Evolutionary conservation across 179 eudicot genomes (phyloP), one percentile per base, ranked within the genome.

Genomic region (Spinacia oleracea): DNA sequence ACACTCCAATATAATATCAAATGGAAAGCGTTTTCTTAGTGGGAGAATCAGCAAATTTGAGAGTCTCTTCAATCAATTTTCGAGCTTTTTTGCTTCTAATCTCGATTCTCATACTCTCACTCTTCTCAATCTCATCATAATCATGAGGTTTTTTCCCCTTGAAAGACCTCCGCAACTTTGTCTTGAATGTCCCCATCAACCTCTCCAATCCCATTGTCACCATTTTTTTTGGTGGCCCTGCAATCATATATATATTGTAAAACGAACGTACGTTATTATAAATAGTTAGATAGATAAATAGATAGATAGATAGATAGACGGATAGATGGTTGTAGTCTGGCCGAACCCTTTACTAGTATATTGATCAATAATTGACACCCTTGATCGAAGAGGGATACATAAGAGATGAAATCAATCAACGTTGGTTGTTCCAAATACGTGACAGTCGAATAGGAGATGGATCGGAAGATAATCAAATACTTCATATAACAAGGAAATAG

Each of bases 81-180:
- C 85, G 89, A 25, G 97, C 97, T 77, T 89, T 95, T 76, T 84
- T 87, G 85, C 97, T 95, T 71, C 87, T 79, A 34, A 95, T 84
- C 82, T 95, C 97, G 1, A 90, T 83, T 72, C 97, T 93, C 97
- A 91, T 91, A 81, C 98, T 95, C 25, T 93, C 97, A 73, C 97
- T 93, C 88, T 95, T 95, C 77, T 93, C 97, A 25, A 95, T 89
- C 88, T 89, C 91, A 73, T 89, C 78, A 67, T 95, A 95, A 14
- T 35, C 71, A 16, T 27, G 62, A 14, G 71, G 2, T 32, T 81
- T 86, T 84, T 89, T 87, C 74, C 72, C 74, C 71, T 77, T 88
- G 53, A 85, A 60, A 7, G 84, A 86, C 76, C 71, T 87, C 31
- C 51, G 21, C 23, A 92, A 38, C 82, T 90, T 95, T 15, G 89